phyloP scores from a whole-genome alignment of 495 filamentous ascomycete species.

The Friedmanniomyces endolithicus region DNA sequence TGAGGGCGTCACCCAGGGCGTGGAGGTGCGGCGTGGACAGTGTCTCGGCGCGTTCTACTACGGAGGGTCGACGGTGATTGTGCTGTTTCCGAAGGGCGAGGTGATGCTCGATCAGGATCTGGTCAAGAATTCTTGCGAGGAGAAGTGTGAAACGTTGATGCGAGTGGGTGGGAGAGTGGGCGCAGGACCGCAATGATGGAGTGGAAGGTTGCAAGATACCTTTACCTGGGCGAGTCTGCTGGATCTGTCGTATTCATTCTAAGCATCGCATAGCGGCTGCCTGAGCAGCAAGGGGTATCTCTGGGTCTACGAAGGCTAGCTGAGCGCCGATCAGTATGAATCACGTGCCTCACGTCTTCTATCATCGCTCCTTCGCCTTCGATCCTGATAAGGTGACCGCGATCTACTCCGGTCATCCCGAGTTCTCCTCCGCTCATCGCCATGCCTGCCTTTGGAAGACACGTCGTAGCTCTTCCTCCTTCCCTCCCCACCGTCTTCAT shows the following conservation, averaged over 20 bases:
- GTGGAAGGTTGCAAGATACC: no score
- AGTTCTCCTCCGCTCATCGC: not conserved
- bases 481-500: not conserved
- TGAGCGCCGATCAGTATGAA: no score
- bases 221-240: no score
- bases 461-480: not conserved
- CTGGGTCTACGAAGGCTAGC: no score
- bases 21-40: conserved; percentile 16
- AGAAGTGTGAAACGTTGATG: conserved; percentile 28
- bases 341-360: no score
- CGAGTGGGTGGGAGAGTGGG: conserved; percentile 30
- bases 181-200: conserved; percentile 5
- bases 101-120: conserved; percentile 20
- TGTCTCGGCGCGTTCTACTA: conserved; percentile 23
- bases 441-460: not conserved
- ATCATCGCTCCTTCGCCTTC: not conserved
- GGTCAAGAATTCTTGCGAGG: conserved; percentile 20
- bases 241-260: no score
- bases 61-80: conserved; percentile 22
- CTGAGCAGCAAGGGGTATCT: not conserved
- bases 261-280: not conserved
- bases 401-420: not conserved
- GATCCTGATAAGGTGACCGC: conserved; percentile 1
- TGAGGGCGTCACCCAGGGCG: conserved; percentile 22
- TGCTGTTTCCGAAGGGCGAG: conserved; percentile 17